Evolutionary conservation across 352 stramenopile genomes (phyloP), one percentile per base, ranked within the genome.

Genomic region (Globisporangium nodosum): DNA sequence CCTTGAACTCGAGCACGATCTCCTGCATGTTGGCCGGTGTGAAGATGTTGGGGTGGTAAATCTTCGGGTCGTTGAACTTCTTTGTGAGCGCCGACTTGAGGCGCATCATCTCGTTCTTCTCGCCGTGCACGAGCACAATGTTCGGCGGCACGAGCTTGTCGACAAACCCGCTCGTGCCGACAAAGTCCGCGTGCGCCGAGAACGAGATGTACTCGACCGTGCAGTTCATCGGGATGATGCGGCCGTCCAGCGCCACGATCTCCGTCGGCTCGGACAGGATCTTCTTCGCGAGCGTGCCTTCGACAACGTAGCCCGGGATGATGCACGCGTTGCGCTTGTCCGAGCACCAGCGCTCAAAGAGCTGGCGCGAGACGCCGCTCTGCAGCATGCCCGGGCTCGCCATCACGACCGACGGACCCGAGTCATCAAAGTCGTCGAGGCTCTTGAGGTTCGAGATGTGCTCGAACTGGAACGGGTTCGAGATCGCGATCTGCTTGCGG

Each of bases 331-430:
- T 99, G 53, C 96, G 97, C 35, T 97, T 97, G 73, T 99, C 96
- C 13, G 85, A 87, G 57, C 95, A 98, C 97, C 97, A 99, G 27
- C 91, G 81, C 72, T 99, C 96, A 71, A 99, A 99, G 0, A 99
- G 78, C 66, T 98, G 87, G 18, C 97, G 88, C 12, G 89, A 98
- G 1, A 99, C 96, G 61, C 97, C 97, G 58, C 85, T 98, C 68
- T 99, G 97, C 18, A 99, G 76, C 96, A 99, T 99, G 68, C 97
- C 97, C 2, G 97, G 97, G 75, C 90, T 98, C 9, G 97, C 97
- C 85, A 99, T 98, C 11, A 99, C 97, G 1, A 99, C 97, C 5
- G 82, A 97, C n/a, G 97, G 96, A 0, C 96, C 96, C n/a, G 92
- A 92, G 70, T 99, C 96, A 64, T 98, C 92, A 74, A 99, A 98